Conservation (phyloP, 2,329 filamentous ascomycete genomes). For the Colletotrichum liriopes region DNA sequence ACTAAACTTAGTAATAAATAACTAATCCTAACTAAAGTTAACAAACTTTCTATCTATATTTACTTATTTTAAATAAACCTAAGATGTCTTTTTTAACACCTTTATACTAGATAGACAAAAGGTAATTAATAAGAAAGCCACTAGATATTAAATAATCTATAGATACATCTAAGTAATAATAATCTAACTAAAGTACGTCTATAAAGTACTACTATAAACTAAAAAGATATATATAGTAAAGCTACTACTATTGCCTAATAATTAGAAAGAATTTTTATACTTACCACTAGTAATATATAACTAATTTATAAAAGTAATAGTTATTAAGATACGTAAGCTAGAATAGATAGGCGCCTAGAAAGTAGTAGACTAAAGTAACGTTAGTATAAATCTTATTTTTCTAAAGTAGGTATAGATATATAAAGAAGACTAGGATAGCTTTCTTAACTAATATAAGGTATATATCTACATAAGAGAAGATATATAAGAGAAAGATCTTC, state of each 20-base stretch:
- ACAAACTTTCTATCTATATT: rapidly evolving
- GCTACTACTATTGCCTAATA: neutral
- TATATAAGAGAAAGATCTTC: too few relatives aligned
- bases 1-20: neutral
- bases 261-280: neutral
- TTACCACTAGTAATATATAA: neutral
- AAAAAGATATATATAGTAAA: too few relatives aligned
- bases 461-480: too few relatives aligned
- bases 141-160: too few relatives aligned
- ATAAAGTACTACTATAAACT: too few relatives aligned
- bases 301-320: neutral
- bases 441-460: too few relatives aligned
- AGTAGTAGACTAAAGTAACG: neutral
- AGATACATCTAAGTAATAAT: too few relatives aligned
- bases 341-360: neutral
- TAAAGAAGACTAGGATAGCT: too few relatives aligned
- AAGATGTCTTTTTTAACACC: neutral
- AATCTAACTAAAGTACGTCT: too few relatives aligned
- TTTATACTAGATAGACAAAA: neutral
- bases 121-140: neutral
- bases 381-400: neutral
- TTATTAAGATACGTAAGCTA: neutral
- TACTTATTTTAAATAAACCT: neutral
- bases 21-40: neutral
- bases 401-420: neutral